A percentile compares a stretch with the other conserved stretches of the same genome.
Conservation (phyloP, 768 basidiomycete genomes). For the Cystobasidium ongulense region DNA sequence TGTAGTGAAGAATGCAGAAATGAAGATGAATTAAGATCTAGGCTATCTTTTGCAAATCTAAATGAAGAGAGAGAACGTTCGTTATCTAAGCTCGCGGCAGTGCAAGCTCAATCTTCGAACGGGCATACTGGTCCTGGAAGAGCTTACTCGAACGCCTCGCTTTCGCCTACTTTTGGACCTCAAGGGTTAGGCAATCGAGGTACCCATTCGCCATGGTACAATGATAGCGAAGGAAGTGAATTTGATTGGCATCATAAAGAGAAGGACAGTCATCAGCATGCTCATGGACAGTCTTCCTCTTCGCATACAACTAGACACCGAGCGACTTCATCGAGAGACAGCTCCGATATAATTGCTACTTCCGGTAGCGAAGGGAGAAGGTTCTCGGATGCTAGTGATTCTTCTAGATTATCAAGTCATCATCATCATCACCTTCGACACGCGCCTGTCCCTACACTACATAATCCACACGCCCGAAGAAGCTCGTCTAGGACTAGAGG, state of each 20-base stretch:
- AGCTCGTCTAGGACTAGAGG: conserved; percentile 17
- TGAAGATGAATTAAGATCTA: conserved; percentile 23
- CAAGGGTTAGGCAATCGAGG: background rate
- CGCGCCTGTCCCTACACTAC: background rate
- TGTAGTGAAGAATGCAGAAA: conserved; percentile 27
- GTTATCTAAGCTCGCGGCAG: background rate
- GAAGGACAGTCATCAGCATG: background rate
- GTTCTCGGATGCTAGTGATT: background rate
- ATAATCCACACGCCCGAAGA: background rate
- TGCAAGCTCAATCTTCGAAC: background rate
- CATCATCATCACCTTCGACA: background rate
- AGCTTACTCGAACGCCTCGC: background rate
- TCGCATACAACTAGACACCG: background rate
- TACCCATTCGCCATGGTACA: background rate
- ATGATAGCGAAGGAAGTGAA: conserved; percentile 24
- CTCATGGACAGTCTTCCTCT: background rate
- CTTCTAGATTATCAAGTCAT: background rate
- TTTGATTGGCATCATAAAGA: conserved; percentile 10
- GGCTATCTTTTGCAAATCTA: conserved; percentile 16
- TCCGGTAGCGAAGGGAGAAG: conserved; percentile 12
- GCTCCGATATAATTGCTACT: background rate
- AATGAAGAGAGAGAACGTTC: conserved; percentile 3
- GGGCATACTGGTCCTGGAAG: background rate
- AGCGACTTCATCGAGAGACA: background rate
- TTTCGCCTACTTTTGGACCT: background rate